Base-by-base conservation (phyloP, 2,329 filamentous ascomycete species). In the Lizonia empirigonia region DNA sequence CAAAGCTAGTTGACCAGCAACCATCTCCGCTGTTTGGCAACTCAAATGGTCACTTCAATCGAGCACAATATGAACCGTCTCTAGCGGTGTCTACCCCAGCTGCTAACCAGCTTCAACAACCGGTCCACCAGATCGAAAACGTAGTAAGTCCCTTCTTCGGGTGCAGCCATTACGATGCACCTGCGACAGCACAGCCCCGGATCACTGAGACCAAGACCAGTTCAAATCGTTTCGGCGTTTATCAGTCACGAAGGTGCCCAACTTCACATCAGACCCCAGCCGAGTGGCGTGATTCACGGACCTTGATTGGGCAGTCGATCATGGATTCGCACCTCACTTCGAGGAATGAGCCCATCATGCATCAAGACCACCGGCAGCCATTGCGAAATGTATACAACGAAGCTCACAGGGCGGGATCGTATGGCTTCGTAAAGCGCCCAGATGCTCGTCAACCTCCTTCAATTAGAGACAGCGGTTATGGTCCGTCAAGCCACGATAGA, bases 141-240 rank as follows among this genome's bases (percentile, higher is more conserved):
- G 69, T 76, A 45, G 64, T 71, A 62, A 77, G 74, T 69, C 72
- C 74, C 8, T 75, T 75, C 55, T 76, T 77, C 55, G 59, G 54
- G 36, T 60, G 47, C 52, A 62, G 45, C 37, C 57, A 50, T 54
- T 55, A 41, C 30, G 50, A 52, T 52, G 53, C 53, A 48, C 49
- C 55, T 45, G 12, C 37, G 7, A 44, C 45, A 38, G 45, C 56
- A 32, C 49, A 49, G 36, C 22, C 51, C 39, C 41, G 57, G 47
- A 46, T 62, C 55, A 53, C 64, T 68, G 63, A 71, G 59, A 62
- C 50, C 38, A 52, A 62, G 23, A 36, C 49, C 55, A 69, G 68
- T 65, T 65, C 57, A 53, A 55, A 32, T 63, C 63, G n/a, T 64
- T 69, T 52, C 50, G 58, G 20, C 52, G 56, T 32, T 44, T 71